Evolutionary conservation across 2,329 filamentous ascomycete genomes (phyloP), one percentile per base, ranked within the genome.

Genomic region (Zymoseptoria tritici): DNA sequence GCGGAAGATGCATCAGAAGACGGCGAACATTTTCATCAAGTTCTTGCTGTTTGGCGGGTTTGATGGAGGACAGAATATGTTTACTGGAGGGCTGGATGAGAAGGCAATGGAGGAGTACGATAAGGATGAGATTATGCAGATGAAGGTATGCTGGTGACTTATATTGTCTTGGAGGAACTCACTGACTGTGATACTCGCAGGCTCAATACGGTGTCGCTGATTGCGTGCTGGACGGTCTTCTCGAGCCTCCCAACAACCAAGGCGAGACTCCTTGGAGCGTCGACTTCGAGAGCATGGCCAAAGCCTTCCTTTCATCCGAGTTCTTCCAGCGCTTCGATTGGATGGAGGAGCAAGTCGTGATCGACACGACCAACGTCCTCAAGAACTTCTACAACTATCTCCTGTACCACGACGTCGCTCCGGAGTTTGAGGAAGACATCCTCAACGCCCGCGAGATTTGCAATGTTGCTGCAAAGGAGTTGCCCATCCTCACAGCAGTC

Each of bases 371-470:
- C 20, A 80, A 82, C 36, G 83, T 95, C 0, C 80, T 97, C 49
- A 83, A 85, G 61, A 96, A 94, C 70, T 97, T 97, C 71, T 83
- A 96, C 64, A 89, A 90, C 64, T 99, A 97, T 66, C 79, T 97
- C 0, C 79, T 92, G 9, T 83, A 88, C 61, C 92, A 97, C 70
- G 83, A 89, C 46, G 93, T 95, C 16, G 96, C 91, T 68, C 87
- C 89, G 0, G 94, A 97, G 72, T 89, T 92, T 70, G 78, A 75
- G 0, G 77, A 81, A 0, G 83, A 93, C 63, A 79, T 97, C 60
- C 75, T 83, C 16, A 77, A 80, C 0, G 91, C 92, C 0, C 78
- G 87, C 7, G 72, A 72, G 1, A 72, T 93, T 26, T 96, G 91
- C 67, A 81, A 85, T 20, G 70, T 79, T 13, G 90, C 89, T 1